Evolutionary conservation across 805 yeast species (phyloP).

Genomic region (Huiozyma naganishii): DNA sequence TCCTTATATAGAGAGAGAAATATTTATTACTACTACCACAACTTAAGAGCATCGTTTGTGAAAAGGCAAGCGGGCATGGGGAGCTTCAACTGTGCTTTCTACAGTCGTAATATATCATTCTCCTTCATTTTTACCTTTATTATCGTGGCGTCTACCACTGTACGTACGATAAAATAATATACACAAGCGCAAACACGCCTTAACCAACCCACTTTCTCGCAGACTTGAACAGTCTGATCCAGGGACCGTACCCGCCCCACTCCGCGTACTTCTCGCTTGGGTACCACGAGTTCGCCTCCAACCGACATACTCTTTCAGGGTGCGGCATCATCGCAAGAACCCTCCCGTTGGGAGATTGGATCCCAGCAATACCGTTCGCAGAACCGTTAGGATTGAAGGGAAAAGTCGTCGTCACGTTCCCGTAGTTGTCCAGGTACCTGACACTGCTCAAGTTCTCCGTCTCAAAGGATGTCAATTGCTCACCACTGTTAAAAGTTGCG

Average conservation of each 20-base stretch:
- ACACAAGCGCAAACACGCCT: too few species aligned
- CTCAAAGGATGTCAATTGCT: slow-evolving; percentile 39
- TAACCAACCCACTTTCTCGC: slow-evolving; percentile 83
- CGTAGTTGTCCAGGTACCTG: slow-evolving; percentile 85
- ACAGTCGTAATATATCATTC: not conserved
- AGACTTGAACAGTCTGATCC: slow-evolving; percentile 86
- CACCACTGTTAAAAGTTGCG: slow-evolving; percentile 52
- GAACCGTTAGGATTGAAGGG: slow-evolving; percentile 98
- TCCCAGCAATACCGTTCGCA: slow-evolving; percentile 86
- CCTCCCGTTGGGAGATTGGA: slow-evolving; percentile 82
- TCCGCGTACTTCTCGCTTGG: slow-evolving; percentile 48
- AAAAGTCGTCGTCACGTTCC: slow-evolving; percentile 66
- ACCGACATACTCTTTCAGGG: slow-evolving; percentile 87
- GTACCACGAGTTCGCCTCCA: slow-evolving; percentile 85
- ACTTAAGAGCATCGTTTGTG: too few species aligned
- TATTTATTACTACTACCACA: too few species aligned
- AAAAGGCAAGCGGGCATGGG: too few species aligned
- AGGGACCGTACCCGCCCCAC: slow-evolving; percentile 86
- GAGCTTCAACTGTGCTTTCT: too few species aligned
- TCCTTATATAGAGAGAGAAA: too few species aligned
- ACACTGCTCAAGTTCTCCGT: slow-evolving; percentile 49
- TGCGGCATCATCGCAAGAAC: slow-evolving; percentile 99
- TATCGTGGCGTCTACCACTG: not conserved
- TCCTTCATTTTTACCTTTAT: not conserved
- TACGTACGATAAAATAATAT: too few species aligned